These are phyloP conservation scores for Xylaria longipes DNA, from an alignment of 495 filamentous ascomycete species.

Conservation along the genomic window DNA sequence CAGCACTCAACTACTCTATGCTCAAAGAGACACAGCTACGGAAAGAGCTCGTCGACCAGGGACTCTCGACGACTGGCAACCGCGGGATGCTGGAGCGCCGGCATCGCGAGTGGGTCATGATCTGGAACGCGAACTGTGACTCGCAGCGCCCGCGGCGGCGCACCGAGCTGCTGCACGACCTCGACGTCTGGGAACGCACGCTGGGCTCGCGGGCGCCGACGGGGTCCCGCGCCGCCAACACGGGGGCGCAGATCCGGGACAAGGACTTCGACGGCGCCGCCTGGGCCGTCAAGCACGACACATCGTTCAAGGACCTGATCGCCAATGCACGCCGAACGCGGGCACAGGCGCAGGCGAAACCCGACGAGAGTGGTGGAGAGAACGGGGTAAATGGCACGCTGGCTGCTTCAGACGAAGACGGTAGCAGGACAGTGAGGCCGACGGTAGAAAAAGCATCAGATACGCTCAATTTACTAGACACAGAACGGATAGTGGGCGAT, in stretches of 20 bases:
- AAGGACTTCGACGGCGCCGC: slow-evolving; percentile 83
- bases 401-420: background rate
- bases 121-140: slow-evolving; percentile 98
- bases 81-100: slow-evolving; percentile 73
- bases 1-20: slow-evolving; percentile 79
- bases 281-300: slow-evolving; percentile 75
- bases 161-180: slow-evolving; percentile 72
- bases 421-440: background rate
- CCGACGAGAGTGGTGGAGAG: background rate
- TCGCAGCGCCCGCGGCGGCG: slow-evolving; percentile 72
- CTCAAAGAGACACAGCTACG: slow-evolving; percentile 76
- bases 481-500: background rate
- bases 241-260: slow-evolving; percentile 61
- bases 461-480: background rate
- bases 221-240: slow-evolving; percentile 31
- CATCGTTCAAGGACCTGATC: slow-evolving; percentile 77
- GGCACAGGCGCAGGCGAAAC: slow-evolving; percentile 39
- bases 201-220: slow-evolving; percentile 60
- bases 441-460: background rate
- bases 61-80: slow-evolving; percentile 74
- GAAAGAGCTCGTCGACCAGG: slow-evolving; percentile 81
- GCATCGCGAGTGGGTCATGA: slow-evolving; percentile 91
- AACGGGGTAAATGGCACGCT: background rate
- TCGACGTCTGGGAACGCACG: slow-evolving; percentile 84
- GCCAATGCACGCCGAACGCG: slow-evolving; percentile 65